Percentiles rank a stretch among this genome's conserved stretches.
These are phyloP conservation scores for Rugonectria rugulosa DNA, from an alignment of 2,329 filamentous ascomycete genomes.

Conservation along the genomic window DNA sequence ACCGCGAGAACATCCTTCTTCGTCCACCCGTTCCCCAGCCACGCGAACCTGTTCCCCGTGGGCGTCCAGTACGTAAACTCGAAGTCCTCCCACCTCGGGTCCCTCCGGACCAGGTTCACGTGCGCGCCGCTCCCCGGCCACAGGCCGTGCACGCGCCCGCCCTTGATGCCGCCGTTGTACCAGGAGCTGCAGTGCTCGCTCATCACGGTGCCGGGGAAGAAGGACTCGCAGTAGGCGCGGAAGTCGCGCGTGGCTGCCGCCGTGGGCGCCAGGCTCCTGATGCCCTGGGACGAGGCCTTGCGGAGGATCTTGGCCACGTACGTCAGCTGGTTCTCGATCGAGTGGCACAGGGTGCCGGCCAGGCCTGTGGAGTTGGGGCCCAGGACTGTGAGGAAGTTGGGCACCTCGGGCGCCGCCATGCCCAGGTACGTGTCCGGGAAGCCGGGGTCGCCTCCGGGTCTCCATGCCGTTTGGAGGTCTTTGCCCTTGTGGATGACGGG, in stretches of 20 bases:
- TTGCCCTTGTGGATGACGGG: neutral
- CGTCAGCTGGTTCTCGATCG: slow-evolving; percentile 8
- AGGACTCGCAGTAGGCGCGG: slow-evolving; percentile 9
- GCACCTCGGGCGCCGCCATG: neutral
- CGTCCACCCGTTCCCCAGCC: slow-evolving; percentile 13
- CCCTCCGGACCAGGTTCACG: neutral
- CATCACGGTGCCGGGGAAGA: slow-evolving; percentile 6
- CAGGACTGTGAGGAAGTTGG: slow-evolving; percentile 1
- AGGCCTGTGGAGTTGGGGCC: slow-evolving; percentile 4
- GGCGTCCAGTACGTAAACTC: neutral
- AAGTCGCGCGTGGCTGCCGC: neutral
- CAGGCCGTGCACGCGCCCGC: slow-evolving; percentile 3
- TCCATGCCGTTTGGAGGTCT: slow-evolving; percentile 3
- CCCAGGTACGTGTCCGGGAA: slow-evolving; percentile 7
- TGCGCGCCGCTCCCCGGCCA: slow-evolving; percentile 14
- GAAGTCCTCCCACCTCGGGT: slow-evolving; percentile 13
- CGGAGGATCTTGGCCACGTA: slow-evolving; percentile 9
- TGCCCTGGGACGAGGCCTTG: slow-evolving; percentile 5
- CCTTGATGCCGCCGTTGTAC: slow-evolving; percentile 9
- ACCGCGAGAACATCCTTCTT: slow-evolving; percentile 2
- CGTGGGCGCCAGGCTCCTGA: slow-evolving; percentile 6
- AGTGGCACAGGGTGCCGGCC: slow-evolving; percentile 1
- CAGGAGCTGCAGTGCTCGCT: slow-evolving; percentile 12
- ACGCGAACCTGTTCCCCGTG: slow-evolving; percentile 6
- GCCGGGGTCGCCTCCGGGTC: neutral